phyloP scores from a whole-genome alignment of 2,329 filamentous ascomycete genomes.

The Aspergillus ochraceoroseus region DNA sequence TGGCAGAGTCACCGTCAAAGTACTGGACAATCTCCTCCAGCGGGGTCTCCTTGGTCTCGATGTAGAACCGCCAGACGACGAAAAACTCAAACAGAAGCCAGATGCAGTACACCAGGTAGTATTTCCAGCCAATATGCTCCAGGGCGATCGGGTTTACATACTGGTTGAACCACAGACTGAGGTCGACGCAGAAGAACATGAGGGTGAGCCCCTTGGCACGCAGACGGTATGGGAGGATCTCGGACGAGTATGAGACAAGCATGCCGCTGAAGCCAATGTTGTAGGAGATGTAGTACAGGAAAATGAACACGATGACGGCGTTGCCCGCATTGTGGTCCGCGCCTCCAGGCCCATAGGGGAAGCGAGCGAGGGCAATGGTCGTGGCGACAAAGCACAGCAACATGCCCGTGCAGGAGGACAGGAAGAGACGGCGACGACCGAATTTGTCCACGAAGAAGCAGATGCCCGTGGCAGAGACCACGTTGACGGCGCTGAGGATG shows the following conservation, averaged over 20 bases:
- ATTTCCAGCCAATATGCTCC: constrained; percentile 33
- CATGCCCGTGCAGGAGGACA: constrained; percentile 44
- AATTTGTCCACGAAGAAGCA: constrained; percentile 41
- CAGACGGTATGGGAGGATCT: constrained; percentile 49
- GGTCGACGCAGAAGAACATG: constrained; percentile 32
- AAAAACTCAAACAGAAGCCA: constrained; percentile 32
- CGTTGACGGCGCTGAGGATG: constrained; percentile 40
- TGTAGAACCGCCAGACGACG: constrained; percentile 38
- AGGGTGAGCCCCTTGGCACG: constrained; percentile 47
- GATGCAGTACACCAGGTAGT: constrained; percentile 38
- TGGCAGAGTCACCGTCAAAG: constrained; percentile 20
- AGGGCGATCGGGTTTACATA: constrained; percentile 35
- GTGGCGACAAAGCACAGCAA: constrained; percentile 42
- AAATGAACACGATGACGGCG: constrained; percentile 31
- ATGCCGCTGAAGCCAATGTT: constrained; percentile 22
- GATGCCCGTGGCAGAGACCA: constrained; percentile 34
- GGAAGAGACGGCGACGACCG: constrained; percentile 44
- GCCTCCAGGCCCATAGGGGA: constrained; percentile 25
- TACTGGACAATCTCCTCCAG: constrained; percentile 37
- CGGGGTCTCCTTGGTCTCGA: constrained; percentile 32
- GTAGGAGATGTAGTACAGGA: constrained; percentile 44
- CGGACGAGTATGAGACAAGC: constrained; percentile 42
- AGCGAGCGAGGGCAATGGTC: constrained; percentile 40
- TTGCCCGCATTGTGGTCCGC: constrained; percentile 19
- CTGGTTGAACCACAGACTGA: constrained; percentile 34